Conservation (phyloP, 768 basidiomycete genomes). For the Rhodocollybia butyracea region DNA sequence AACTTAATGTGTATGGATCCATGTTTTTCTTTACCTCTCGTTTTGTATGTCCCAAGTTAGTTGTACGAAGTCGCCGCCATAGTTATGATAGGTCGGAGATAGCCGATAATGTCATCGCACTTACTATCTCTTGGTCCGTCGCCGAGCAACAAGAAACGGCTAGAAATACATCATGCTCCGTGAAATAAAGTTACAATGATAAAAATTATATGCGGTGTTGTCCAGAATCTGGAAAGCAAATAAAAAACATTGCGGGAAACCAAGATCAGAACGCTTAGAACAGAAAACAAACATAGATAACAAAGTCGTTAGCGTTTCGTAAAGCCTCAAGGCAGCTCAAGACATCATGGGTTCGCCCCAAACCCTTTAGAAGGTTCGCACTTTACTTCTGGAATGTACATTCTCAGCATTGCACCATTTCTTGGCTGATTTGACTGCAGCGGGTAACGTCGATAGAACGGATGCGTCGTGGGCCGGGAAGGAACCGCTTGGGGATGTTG, state of each 20-base stretch:
- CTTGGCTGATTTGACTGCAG: slow-evolving; percentile 79
- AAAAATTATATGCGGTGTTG: slow-evolving; percentile 6
- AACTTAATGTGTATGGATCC: background rate
- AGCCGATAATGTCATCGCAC: too few relatives aligned
- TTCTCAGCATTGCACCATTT: slow-evolving; percentile 82
- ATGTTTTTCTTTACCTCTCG: background rate
- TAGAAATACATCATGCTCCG: slow-evolving; percentile 4
- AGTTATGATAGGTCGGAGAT: too few relatives aligned
- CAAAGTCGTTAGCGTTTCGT: background rate
- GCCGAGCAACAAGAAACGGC: background rate
- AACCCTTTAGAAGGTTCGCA: slow-evolving; percentile 65
- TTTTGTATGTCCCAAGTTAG: slow-evolving; percentile 1
- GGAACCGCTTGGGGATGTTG: slow-evolving; percentile 24
- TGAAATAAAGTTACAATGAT: slow-evolving; percentile 27
- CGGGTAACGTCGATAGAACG: slow-evolving; percentile 69
- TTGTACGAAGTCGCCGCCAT: too few relatives aligned
- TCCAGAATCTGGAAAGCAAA: background rate
- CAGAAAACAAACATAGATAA: background rate
- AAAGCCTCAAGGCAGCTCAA: background rate
- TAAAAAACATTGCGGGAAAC: slow-evolving; percentile 17
- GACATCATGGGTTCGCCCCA: slow-evolving; percentile 55
- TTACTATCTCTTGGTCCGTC: too few relatives aligned
- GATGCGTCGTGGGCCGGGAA: slow-evolving; percentile 46
- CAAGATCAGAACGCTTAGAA: slow-evolving; percentile 9
- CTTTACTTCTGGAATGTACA: slow-evolving; percentile 77